A percentile compares a stretch with the other conserved stretches of the same genome.
These are phyloP conservation scores for Mycena leptocephala DNA, from an alignment of 768 basidiomycete species.

Conservation along the genomic window DNA sequence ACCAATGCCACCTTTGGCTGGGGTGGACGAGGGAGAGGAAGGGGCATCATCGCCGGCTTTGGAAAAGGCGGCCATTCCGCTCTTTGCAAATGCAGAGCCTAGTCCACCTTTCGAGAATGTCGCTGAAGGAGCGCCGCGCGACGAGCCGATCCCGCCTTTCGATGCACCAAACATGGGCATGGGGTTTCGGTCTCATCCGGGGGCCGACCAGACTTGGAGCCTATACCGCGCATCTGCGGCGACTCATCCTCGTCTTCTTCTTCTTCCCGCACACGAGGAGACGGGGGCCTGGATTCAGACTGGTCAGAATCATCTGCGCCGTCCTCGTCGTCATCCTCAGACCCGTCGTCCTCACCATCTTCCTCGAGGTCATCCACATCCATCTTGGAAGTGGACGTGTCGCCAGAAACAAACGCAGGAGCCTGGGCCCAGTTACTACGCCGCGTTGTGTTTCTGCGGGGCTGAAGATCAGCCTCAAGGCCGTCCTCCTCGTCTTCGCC, in stretches of 20 bases:
- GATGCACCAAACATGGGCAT: constrained; percentile 46
- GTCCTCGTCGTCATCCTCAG: constrained; percentile 55
- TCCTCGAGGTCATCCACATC: constrained; percentile 54
- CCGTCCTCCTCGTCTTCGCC: constrained; percentile 85
- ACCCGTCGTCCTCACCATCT: constrained; percentile 47
- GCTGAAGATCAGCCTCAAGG: constrained; percentile 51
- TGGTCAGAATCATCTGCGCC: constrained; percentile 58
- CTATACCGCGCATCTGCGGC: constrained; percentile 61
- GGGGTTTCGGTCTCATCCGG: neutral
- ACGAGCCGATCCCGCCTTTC: constrained; percentile 61
- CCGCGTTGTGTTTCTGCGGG: constrained; percentile 47
- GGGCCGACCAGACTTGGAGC: constrained; percentile 47
- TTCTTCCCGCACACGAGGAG: constrained; percentile 69
- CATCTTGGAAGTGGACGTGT: constrained; percentile 55
- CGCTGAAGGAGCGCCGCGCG: constrained; percentile 27
- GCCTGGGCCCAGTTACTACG: constrained; percentile 83
- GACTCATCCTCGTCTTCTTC: constrained; percentile 63
- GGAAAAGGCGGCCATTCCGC: constrained; percentile 34
- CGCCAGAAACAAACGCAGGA: constrained; percentile 80
- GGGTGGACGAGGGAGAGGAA: constrained; percentile 14
- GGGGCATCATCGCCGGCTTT: constrained; percentile 23
- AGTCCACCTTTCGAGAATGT: constrained; percentile 34
- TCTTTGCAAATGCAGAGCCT: constrained; percentile 32
- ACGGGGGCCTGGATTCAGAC: constrained; percentile 68
- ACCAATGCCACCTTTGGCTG: constrained; percentile 45